A percentile compares a stretch with the other conserved stretches of the same genome.
Evolutionary conservation across 2,329 filamentous ascomycete species (phyloP).

Genomic region (Ceratocystis harringtonii): DNA sequence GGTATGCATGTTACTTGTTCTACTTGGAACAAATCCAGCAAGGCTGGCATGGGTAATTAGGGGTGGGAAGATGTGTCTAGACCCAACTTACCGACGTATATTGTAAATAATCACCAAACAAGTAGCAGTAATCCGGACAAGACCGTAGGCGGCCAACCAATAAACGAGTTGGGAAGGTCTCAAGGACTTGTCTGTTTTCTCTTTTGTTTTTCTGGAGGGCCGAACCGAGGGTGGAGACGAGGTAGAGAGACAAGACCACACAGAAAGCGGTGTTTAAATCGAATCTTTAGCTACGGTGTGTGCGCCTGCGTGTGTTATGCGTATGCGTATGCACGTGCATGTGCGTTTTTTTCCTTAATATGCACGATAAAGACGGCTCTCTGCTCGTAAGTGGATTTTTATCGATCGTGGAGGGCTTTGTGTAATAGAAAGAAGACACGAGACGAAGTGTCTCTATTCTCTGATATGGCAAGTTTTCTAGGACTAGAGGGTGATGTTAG

Average conservation of each 20-base stretch:
- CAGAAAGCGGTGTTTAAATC: background rate
- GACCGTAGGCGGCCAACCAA: background rate
- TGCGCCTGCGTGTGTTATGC: background rate
- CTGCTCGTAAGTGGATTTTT: background rate
- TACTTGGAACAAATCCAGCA: background rate
- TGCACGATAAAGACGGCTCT: background rate
- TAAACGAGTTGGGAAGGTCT: background rate
- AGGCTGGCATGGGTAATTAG: background rate
- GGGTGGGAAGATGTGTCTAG: background rate
- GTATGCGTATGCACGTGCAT: background rate
- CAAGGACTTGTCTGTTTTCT: background rate
- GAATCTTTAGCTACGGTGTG: background rate
- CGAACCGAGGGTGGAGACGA: background rate
- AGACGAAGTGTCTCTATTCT: background rate
- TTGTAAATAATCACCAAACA: too few species aligned
- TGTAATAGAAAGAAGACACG: constrained; percentile 1
- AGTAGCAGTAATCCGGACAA: background rate
- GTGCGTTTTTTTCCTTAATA: background rate
- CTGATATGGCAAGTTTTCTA: background rate
- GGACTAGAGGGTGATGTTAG: background rate
- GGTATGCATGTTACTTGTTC: background rate
- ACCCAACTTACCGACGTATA: background rate
- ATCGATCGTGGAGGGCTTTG: background rate
- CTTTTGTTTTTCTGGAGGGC: background rate
- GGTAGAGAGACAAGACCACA: background rate